These are phyloP conservation scores for Vararia minispora DNA, from an alignment of 768 basidiomycete genomes.

Conservation along the genomic window DNA sequence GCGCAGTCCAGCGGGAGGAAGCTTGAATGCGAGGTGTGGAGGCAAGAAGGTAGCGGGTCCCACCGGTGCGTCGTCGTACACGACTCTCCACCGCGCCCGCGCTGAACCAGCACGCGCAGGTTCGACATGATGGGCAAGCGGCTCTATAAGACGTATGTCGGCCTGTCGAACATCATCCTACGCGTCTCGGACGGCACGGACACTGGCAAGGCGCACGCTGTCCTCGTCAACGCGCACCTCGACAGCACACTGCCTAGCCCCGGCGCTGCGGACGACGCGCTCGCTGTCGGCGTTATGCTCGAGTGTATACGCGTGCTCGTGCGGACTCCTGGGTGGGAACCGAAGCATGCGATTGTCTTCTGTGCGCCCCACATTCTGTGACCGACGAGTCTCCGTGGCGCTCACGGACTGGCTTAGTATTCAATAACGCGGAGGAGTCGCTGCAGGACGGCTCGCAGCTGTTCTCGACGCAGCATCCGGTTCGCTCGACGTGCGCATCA, in stretches of 20 bases:
- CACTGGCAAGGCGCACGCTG: slow-evolving; percentile 65
- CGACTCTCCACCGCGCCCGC: no score
- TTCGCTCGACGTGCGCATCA: slow-evolving; percentile 52
- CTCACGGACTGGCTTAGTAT: slow-evolving; percentile 43
- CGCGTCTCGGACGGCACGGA: slow-evolving; percentile 73
- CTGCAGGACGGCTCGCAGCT: slow-evolving; percentile 92
- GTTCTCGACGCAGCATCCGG: slow-evolving; percentile 82
- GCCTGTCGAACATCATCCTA: slow-evolving; percentile 82
- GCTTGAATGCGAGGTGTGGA: slow-evolving; percentile 87
- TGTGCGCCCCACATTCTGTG: slow-evolving; percentile 33
- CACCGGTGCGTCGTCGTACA: slow-evolving; percentile 51
- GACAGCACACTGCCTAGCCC: slow-evolving; percentile 87
- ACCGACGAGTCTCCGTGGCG: background rate
- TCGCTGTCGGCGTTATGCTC: slow-evolving; percentile 85
- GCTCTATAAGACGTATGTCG: slow-evolving; percentile 77
- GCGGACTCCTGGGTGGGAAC: slow-evolving; percentile 55
- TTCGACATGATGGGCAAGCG: slow-evolving; percentile 89
- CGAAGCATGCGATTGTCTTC: slow-evolving; percentile 72
- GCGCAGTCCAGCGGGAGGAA: slow-evolving; percentile 36
- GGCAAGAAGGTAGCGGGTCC: slow-evolving; percentile 79
- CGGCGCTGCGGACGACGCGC: slow-evolving; percentile 81
- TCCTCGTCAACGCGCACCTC: slow-evolving; percentile 82
- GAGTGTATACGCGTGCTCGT: slow-evolving; percentile 76
- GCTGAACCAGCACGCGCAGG: slow-evolving; percentile 32
- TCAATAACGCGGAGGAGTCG: slow-evolving; percentile 92